Evolutionary conservation across 108 stramenopile genomes (phyloP).

Genomic region (Pseudonitzschia multistriata): DNA sequence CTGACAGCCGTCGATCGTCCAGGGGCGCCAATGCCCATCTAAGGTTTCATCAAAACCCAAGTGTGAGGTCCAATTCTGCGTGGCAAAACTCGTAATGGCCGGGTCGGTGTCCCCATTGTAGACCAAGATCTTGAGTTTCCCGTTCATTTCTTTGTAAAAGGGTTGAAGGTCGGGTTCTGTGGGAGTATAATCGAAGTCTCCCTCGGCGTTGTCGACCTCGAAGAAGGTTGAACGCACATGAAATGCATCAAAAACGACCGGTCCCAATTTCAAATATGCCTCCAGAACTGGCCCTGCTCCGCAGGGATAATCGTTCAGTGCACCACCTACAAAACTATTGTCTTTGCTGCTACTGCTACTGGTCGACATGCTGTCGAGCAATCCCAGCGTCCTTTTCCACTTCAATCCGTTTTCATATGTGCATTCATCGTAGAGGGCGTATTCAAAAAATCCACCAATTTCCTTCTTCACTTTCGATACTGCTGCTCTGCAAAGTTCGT

Average conservation of each 20-base stretch:
- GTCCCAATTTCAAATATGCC: constrained; percentile 35
- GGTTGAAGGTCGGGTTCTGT: constrained; percentile 62
- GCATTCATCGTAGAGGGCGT: constrained; percentile 74
- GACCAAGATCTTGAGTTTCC: constrained; percentile 51
- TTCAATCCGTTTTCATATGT: constrained; percentile 52
- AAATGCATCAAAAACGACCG: constrained; percentile 55
- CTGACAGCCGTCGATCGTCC: constrained; percentile 68
- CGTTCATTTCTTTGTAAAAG: constrained; percentile 50
- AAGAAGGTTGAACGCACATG: constrained; percentile 56
- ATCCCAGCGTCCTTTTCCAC: constrained; percentile 5
- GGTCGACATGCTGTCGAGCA: not conserved
- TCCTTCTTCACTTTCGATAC: constrained; percentile 36
- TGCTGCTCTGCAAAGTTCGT: constrained; percentile 42
- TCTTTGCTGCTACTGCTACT: not conserved
- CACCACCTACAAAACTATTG: constrained; percentile 20
- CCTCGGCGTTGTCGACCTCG: constrained; percentile 62
- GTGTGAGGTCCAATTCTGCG: constrained; percentile 64
- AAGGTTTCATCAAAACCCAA: constrained; percentile 37
- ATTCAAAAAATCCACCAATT: constrained; percentile 70
- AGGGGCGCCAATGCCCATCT: constrained; percentile 49
- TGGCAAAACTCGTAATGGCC: constrained; percentile 64
- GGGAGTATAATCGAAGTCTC: constrained; percentile 62
- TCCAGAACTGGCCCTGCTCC: constrained; percentile 59
- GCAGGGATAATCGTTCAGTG: constrained; percentile 69
- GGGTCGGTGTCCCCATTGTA: constrained; percentile 88